These are phyloP conservation scores for Penicillium lagena DNA, from an alignment of 495 filamentous ascomycete species.

Conservation along the genomic window DNA sequence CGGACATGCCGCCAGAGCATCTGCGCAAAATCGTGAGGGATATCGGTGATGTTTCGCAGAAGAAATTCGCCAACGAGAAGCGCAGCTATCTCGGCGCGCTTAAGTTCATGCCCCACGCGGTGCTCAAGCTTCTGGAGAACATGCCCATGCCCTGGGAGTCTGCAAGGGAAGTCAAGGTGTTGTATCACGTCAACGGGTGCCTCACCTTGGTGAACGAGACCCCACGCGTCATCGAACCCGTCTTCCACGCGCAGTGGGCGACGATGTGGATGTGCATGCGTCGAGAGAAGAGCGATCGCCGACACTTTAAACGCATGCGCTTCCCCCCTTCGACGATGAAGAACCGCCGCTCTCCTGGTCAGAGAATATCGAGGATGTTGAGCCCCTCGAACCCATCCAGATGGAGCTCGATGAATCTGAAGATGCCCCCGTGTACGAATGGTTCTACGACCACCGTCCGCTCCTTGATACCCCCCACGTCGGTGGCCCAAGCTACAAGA, in stretches of 20 bases:
- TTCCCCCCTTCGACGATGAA: slow-evolving; percentile 99
- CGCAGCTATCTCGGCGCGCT: slow-evolving; percentile 93
- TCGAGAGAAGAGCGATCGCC: slow-evolving; percentile 91
- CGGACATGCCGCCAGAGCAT: slow-evolving; percentile 98
- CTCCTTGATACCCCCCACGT: slow-evolving; percentile 89
- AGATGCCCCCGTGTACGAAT: slow-evolving; percentile 84
- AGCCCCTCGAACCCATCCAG: slow-evolving; percentile 95
- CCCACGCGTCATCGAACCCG: slow-evolving; percentile 93
- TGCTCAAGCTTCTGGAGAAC: slow-evolving; percentile 96
- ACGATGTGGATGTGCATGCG: slow-evolving; percentile 99
- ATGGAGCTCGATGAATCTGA: slow-evolving; percentile 98
- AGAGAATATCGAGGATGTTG: slow-evolving; percentile 98
- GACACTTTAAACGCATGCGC: slow-evolving; percentile 98
- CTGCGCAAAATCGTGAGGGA: slow-evolving; percentile 96
- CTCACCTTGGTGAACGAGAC: slow-evolving; percentile 96
- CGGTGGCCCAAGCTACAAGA: slow-evolving; percentile 95
- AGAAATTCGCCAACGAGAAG: slow-evolving; percentile 99
- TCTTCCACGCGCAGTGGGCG: slow-evolving; percentile 98
- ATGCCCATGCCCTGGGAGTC: slow-evolving; percentile 99
- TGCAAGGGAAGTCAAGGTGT: slow-evolving; percentile 87
- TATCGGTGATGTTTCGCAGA: slow-evolving; percentile 98
- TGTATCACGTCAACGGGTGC: slow-evolving; percentile 98
- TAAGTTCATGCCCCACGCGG: slow-evolving; percentile 99
- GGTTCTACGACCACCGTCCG: slow-evolving; percentile 96
- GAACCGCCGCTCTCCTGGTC: slow-evolving; percentile 97